Conservation (phyloP, 805 yeast genomes). For the Sugiyamaella mastotermitis region DNA sequence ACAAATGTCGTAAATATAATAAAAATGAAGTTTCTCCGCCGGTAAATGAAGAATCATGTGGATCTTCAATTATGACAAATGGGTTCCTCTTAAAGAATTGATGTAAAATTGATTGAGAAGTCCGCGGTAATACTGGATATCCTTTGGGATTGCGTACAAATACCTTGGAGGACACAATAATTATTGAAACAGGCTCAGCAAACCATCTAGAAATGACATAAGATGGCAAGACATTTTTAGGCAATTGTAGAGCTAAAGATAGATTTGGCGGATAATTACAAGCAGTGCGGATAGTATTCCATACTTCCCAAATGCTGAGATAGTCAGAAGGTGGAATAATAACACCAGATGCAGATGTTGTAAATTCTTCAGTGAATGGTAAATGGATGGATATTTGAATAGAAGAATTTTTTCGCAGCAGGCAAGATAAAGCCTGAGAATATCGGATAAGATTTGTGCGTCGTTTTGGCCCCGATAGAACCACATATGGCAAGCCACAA, state of each 20-base stretch:
- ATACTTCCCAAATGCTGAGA: conserved; percentile 66
- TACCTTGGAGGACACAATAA: conserved; percentile 48
- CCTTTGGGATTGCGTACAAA: conserved; percentile 55
- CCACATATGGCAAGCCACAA: conserved; percentile 49
- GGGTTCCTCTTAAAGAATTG: conserved; percentile 39
- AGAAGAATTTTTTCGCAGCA: conserved; percentile 26
- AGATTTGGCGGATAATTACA: conserved; percentile 50
- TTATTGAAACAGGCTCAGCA: conserved; percentile 58
- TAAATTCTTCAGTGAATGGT: conserved; percentile 32
- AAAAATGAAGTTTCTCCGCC: conserved; percentile 22
- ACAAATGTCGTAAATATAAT: conserved; percentile 22
- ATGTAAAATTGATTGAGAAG: conserved; percentile 45
- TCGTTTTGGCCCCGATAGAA: conserved; percentile 61
- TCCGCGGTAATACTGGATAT: conserved; percentile 59
- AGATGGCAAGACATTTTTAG: conserved; percentile 50
- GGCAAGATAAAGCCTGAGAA: conserved; percentile 38
- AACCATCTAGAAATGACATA: conserved; percentile 55
- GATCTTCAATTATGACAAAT: conserved; percentile 42
- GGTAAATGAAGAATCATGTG: conserved; percentile 13
- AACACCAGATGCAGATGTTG: not conserved
- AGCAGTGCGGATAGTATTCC: conserved; percentile 58
- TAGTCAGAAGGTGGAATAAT: conserved; percentile 33
- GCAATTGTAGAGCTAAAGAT: conserved; percentile 72
- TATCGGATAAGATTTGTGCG: conserved; percentile 45
- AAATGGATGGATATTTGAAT: conserved; percentile 26